Evolutionary conservation across 345 rosid genomes (phyloP).

Genomic region (Euphorbia peplus): DNA sequence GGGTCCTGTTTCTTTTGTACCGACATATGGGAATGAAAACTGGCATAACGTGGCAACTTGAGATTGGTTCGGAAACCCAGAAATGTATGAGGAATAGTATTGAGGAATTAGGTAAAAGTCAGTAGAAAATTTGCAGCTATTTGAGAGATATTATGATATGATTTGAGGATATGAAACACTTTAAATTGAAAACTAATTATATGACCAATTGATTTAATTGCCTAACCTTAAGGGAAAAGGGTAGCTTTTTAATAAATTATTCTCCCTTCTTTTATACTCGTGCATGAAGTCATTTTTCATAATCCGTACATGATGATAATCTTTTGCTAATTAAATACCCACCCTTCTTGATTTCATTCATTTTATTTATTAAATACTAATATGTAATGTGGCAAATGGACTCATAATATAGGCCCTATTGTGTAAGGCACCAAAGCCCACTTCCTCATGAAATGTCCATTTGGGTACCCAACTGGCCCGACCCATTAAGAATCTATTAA

Average conservation of each 20-base stretch:
- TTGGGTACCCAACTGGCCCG: no score
- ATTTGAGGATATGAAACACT: neutral
- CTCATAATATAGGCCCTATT: no score
- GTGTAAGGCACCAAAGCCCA: no score
- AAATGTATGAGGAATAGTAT: neutral
- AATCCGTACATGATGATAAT: no score
- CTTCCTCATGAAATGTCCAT: no score
- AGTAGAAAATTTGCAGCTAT: conserved; percentile 4
- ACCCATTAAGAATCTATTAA: no score
- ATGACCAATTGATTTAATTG: conserved; percentile 2
- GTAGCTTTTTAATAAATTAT: neutral
- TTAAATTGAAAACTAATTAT: neutral
- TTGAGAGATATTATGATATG: neutral
- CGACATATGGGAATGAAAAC: conserved; percentile 3
- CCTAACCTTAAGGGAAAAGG: neutral
- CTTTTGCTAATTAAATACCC: no score
- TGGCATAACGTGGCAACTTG: neutral
- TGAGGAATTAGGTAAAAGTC: conserved; percentile 14
- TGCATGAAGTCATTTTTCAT: no score
- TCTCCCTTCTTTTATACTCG: no score
- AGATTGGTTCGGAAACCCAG: conserved; percentile 1
- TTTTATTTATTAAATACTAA: no score
- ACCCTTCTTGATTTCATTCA: no score
- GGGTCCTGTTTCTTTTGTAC: conserved; percentile 18
- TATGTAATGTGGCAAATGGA: no score